A percentile compares a stretch with the other conserved stretches of the same genome.
Evolutionary conservation across 495 filamentous ascomycete genomes (phyloP).

Genomic region (Penicillium robsamsonii): DNA sequence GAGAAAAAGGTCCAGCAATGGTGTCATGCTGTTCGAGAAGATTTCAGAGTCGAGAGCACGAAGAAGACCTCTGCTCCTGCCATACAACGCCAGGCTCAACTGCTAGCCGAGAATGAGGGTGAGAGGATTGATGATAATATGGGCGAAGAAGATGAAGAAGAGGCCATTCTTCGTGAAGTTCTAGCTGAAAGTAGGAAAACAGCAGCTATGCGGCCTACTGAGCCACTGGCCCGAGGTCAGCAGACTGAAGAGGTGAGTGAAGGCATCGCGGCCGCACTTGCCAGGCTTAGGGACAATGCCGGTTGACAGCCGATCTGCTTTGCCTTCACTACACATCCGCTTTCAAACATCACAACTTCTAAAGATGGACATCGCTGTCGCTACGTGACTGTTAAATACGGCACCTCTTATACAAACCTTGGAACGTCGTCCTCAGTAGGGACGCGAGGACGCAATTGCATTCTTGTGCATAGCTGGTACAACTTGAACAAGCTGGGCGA

Average conservation of each 20-base stretch:
- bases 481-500: neutral
- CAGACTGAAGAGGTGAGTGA: conserved; percentile 25
- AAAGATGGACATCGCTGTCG: no score
- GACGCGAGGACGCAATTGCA: neutral
- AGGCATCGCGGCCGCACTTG: conserved; percentile 28
- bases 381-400: neutral
- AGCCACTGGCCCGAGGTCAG: neutral
- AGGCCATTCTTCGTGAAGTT: conserved; percentile 20
- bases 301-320: conserved; percentile 29
- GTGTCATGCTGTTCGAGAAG: conserved; percentile 76
- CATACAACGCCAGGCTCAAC: conserved; percentile 15
- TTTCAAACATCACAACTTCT: neutral
- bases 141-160: conserved; percentile 24
- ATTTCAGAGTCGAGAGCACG: conserved; percentile 71
- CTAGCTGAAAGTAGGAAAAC: conserved; percentile 14
- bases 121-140: conserved; percentile 30
- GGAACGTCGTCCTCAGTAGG: neutral
- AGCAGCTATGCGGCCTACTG: conserved; percentile 4
- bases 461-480: neutral
- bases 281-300: conserved; percentile 34
- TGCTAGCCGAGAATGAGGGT: conserved; percentile 33
- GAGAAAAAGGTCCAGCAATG: conserved; percentile 90
- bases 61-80: conserved; percentile 49
- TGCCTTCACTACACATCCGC: neutral
- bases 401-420: neutral